Evolutionary conservation across 139 green algal genomes (phyloP).

Genomic region (Diplosphaera chodatii): DNA sequence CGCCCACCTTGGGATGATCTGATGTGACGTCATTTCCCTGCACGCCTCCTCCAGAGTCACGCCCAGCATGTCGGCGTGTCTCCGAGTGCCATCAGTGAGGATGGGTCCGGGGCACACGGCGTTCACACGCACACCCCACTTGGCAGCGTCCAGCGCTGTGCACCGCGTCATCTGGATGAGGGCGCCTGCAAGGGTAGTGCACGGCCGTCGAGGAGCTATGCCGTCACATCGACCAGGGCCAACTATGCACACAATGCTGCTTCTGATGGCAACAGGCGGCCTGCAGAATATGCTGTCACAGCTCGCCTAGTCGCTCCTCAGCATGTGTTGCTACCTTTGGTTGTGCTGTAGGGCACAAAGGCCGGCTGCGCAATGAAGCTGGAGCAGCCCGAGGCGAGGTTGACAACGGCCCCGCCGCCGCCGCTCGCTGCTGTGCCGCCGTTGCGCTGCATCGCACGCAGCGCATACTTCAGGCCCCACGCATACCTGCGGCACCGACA

Average conservation of each 20-base stretch:
- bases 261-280: too few species aligned
- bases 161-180: conserved; percentile 21
- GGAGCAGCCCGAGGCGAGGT: conserved; percentile 24
- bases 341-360: conserved; percentile 23
- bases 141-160: conserved; percentile 14
- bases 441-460: not conserved
- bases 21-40: conserved; percentile 15
- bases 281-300: too few species aligned
- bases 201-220: too few species aligned
- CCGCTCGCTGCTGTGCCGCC: not conserved
- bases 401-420: conserved; percentile 21
- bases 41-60: conserved; percentile 7
- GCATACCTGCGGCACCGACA: not conserved
- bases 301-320: too few species aligned
- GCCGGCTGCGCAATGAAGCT: conserved; percentile 16
- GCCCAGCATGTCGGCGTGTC: conserved; percentile 15
- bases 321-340: too few species aligned
- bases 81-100: conserved; percentile 16
- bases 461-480: not conserved
- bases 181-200: conserved; percentile 7
- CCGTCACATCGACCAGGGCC: too few species aligned
- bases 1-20: conserved; percentile 16
- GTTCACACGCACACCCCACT: conserved; percentile 25
- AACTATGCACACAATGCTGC: too few species aligned
- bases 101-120: conserved; percentile 19